Base-by-base conservation (phyloP, 495 filamentous ascomycete species). In the Penicillium atrosanguineum region DNA sequence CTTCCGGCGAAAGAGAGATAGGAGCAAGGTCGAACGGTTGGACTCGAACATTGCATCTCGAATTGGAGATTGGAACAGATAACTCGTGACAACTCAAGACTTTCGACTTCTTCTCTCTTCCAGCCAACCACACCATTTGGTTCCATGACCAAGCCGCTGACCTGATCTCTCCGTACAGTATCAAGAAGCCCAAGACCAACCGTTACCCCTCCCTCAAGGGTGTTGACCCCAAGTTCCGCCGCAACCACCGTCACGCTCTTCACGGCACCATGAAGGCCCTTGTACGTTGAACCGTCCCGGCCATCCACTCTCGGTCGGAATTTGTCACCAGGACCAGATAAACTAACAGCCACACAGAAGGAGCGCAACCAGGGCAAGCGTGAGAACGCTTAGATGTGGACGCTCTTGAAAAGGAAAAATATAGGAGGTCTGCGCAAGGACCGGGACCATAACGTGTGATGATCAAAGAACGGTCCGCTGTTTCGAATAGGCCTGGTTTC, bases 141-240 rank as follows among this genome's bases (percentile, higher is more conserved):
- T 31, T 26, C 16, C 23, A 53, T 39, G 29, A 56, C 28, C 48
- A 45, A 46, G 14, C 55, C 58, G 53, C 75, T 79, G 64, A 78
- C 61, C 59, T 61, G 29, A 42, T 15, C 53, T 55, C 45, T 53
- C 19, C 46, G 45, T 69, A 69, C 74, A 96, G 94, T 81, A 97
- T 98, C 86, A 97, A 97, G 89, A 97, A 96, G 86, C 95, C 95
- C 43, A 97, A 95, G 84, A 97, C 94, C 73, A 83, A 92, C 79
- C 83, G 94, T 83, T 98, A 98, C 81, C 94, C 95, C 60, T 97
- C 93, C 69, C 85, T 97, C 63, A 96, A 96, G 68, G 94, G 94
- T 72, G 96, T 93, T 69, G 94, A 98, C 81, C 90, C 94, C 72
- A 98, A 98, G 86, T 98, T 97, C 85, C 87, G 94, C 75, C 85